A percentile compares a stretch with the other conserved stretches of the same genome.
Evolutionary conservation across 305 asterid genomes (phyloP).

Genomic region (Fraxinus ornus): DNA sequence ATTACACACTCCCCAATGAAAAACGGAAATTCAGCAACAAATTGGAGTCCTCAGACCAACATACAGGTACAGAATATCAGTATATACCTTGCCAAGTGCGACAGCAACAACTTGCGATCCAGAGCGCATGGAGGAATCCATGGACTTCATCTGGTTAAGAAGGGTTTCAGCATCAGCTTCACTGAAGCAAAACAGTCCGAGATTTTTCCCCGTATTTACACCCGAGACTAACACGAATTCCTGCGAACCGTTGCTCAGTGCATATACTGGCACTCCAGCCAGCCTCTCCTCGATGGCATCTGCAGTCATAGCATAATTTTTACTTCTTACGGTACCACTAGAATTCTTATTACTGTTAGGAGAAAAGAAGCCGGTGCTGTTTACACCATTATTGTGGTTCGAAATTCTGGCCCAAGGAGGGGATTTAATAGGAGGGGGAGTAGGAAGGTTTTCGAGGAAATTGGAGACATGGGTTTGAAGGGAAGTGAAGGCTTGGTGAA

Average conservation of each 20-base stretch:
- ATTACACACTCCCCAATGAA: not conserved
- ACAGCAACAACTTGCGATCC: conserved; percentile 75
- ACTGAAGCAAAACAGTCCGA: conserved; percentile 73
- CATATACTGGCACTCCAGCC: conserved; percentile 86
- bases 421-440: conserved; percentile 26
- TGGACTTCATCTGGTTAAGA: conserved; percentile 61
- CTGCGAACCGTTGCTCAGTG: conserved; percentile 62
- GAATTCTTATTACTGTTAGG: not conserved
- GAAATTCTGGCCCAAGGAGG: conserved; percentile 49
- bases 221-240: conserved; percentile 82
- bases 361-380: not conserved
- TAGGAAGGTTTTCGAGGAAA: conserved; percentile 40
- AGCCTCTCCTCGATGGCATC: conserved; percentile 72
- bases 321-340: conserved; percentile 7
- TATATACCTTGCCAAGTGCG: conserved; percentile 71
- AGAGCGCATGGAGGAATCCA: conserved; percentile 59
- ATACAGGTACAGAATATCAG: not conserved
- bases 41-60: not conserved
- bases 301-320: conserved; percentile 34
- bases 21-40: not conserved
- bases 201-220: conserved; percentile 44
- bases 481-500: conserved; percentile 58
- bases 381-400: conserved; percentile 8
- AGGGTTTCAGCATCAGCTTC: conserved; percentile 74
- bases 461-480: conserved; percentile 59